These are phyloP conservation scores for Cryptococcus jaspeensis DNA, from an alignment of 1,284 basidiomycete genomes.

Conservation along the genomic window DNA sequence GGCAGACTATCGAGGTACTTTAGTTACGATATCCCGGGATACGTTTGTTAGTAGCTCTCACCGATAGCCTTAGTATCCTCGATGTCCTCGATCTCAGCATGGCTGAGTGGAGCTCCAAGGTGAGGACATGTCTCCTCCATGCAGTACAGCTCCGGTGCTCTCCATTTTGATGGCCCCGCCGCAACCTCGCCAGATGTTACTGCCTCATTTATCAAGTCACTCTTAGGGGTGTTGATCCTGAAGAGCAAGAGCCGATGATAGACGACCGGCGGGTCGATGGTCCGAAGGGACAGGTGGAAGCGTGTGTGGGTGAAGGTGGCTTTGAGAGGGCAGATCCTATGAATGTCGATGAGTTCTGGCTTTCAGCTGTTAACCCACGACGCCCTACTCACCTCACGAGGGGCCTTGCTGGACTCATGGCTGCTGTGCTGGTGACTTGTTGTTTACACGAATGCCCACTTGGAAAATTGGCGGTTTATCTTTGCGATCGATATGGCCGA, in stretches of 20 bases:
- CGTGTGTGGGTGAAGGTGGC: conserved; percentile 64
- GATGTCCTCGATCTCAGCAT: conserved; percentile 50
- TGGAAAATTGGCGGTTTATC: background rate
- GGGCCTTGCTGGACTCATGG: background rate
- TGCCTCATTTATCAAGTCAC: conserved; percentile 22
- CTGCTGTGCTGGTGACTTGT: background rate
- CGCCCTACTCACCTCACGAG: background rate
- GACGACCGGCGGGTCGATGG: conserved; percentile 56
- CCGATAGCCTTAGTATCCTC: conserved; percentile 39
- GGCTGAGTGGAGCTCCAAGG: conserved; percentile 76
- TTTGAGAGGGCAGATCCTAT: conserved; percentile 57
- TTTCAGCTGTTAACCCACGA: no score
- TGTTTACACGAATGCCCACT: background rate
- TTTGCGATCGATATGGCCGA: background rate
- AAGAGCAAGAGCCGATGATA: conserved; percentile 74
- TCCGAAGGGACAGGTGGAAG: conserved; percentile 66
- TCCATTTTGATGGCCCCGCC: conserved; percentile 9
- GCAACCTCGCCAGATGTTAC: conserved; percentile 7
- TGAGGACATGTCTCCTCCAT: conserved; percentile 86
- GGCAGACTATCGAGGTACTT: no score
- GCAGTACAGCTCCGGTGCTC: conserved; percentile 64
- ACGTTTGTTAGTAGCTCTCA: background rate
- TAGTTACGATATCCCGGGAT: no score
- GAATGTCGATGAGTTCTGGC: conserved; percentile 42
- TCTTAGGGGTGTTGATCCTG: conserved; percentile 56